Conservation (phyloP, 1,284 basidiomycete species). For the Ustanciosporium gigantosporum region DNA sequence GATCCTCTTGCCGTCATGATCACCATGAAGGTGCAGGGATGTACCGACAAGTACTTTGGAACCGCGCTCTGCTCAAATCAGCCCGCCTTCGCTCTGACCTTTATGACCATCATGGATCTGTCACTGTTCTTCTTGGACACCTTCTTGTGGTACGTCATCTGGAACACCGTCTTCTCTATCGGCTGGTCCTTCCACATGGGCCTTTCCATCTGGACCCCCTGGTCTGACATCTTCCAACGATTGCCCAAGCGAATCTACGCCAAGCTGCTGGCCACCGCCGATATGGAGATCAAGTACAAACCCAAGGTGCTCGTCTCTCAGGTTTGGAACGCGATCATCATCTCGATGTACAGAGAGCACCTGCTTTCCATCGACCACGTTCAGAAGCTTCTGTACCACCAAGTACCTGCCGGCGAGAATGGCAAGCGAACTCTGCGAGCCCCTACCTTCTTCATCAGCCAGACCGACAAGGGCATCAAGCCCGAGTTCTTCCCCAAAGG, state of each 20-base stretch:
- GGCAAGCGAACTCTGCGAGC: conserved; percentile 61
- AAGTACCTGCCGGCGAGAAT: conserved; percentile 59
- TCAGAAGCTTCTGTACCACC: conserved; percentile 61
- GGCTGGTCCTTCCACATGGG: conserved; percentile 61
- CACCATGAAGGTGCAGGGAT: conserved; percentile 56
- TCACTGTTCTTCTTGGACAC: conserved; percentile 61
- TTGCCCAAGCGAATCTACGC: conserved; percentile 61
- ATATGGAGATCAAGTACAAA: conserved; percentile 62
- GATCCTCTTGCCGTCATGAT: conserved; percentile 60
- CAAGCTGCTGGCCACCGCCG: conserved; percentile 59
- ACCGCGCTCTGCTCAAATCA: conserved; percentile 56
- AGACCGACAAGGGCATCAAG: conserved; percentile 59
- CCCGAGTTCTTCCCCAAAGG: conserved; percentile 61
- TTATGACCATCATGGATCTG: conserved; percentile 61
- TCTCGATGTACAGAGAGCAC: conserved; percentile 62
- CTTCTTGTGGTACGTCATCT: conserved; percentile 61
- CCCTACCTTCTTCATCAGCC: conserved; percentile 61
- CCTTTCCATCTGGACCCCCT: conserved; percentile 61
- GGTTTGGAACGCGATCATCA: conserved; percentile 62
- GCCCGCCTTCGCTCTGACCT: conserved; percentile 57
- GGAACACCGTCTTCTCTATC: conserved; percentile 61
- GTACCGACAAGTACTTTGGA: conserved; percentile 60
- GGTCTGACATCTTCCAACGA: conserved; percentile 61
- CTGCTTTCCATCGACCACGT: conserved; percentile 61
- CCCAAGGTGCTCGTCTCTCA: conserved; percentile 61